Base-by-base conservation (phyloP, 352 stramenopile genomes). In the Pythium guiyangense region DNA sequence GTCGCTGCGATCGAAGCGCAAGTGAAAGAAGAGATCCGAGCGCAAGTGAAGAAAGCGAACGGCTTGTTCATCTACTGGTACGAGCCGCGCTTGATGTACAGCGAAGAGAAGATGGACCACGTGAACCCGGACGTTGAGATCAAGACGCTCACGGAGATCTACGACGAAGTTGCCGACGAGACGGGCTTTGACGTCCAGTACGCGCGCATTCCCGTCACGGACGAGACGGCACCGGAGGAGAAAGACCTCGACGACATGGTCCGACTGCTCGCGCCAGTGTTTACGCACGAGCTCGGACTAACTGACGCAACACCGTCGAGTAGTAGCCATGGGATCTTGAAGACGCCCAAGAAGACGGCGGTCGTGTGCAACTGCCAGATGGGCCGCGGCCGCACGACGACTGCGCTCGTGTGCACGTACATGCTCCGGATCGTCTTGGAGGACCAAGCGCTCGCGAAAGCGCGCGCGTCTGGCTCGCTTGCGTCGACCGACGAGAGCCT, bases 321-420 rank as follows among this genome's bases (percentile, higher is more conserved):
- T 37, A 37, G 6, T 10, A 37, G 31, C 8, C 31, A 37, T 37
- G 31, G 29, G 4, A 29, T 25, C 18, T 29, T 62, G 20, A 66
- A 73, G 20, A 69, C 69, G 31, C 31, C 31, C 44, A 50, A 56
- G 27, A 80, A 75, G 60, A 90, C 77, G 6, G 84, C 84, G 3
- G 84, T 91, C 25, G 77, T 97, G 40, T 97, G 88, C 67, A 96
- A 96, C 52, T 97, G 88, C 50, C 88, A 97, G 64, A 96, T 97
- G 84, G 88, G 88, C 3, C 79, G 87, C 20, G 88, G 87, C 6
- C 73, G 87, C 18, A 96, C 87, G 18, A 96, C 88, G 1, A 96
- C 86, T 2, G 88, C 86, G n/a, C 65, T 97, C 5, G 80, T 96
- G 12, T 94, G 88, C 55, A 81, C 86, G 3, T 92, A 88, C 57